phyloP scores from a whole-genome alignment of 768 basidiomycete genomes.

The Trichaptum fuscoviolaceum region DNA sequence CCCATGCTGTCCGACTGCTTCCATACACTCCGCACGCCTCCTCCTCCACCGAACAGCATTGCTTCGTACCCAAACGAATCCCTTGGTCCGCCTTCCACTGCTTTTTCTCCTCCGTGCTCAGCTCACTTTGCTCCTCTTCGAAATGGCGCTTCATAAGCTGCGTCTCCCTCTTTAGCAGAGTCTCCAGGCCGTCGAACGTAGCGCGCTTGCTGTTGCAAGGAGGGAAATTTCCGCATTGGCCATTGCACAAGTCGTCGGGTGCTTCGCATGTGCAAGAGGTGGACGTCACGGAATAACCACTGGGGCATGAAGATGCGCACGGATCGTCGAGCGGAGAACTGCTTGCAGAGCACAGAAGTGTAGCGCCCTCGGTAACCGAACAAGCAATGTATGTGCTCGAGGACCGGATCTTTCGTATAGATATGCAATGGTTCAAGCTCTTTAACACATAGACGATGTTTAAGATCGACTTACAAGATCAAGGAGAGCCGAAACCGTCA shows the following conservation, averaged over 20 bases:
- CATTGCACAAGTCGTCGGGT: conserved; percentile 43
- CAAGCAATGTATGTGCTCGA: too few relatives aligned
- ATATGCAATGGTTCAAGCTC: too few relatives aligned
- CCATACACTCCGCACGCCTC: conserved; percentile 41
- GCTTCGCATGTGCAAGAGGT: conserved; percentile 36
- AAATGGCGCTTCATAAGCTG: neutral
- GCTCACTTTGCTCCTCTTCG: neutral
- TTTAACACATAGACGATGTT: too few relatives aligned
- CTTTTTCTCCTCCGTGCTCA: neutral
- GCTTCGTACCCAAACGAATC: neutral
- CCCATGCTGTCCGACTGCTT: conserved; percentile 35
- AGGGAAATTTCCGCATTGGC: conserved; percentile 30
- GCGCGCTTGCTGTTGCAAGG: conserved; percentile 21
- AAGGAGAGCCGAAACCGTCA: too few relatives aligned
- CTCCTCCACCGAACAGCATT: conserved; percentile 19
- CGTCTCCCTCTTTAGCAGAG: neutral
- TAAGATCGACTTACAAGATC: too few relatives aligned
- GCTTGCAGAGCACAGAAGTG: too few relatives aligned
- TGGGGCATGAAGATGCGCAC: conserved; percentile 37
- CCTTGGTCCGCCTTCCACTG: neutral
- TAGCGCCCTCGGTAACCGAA: too few relatives aligned
- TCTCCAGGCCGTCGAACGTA: neutral
- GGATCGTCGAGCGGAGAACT: too few relatives aligned
- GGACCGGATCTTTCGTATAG: too few relatives aligned
- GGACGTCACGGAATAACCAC: conserved; percentile 30